Conservation (phyloP, 2,329 filamentous ascomycete genomes). For the Pyrenophora teres region DNA sequence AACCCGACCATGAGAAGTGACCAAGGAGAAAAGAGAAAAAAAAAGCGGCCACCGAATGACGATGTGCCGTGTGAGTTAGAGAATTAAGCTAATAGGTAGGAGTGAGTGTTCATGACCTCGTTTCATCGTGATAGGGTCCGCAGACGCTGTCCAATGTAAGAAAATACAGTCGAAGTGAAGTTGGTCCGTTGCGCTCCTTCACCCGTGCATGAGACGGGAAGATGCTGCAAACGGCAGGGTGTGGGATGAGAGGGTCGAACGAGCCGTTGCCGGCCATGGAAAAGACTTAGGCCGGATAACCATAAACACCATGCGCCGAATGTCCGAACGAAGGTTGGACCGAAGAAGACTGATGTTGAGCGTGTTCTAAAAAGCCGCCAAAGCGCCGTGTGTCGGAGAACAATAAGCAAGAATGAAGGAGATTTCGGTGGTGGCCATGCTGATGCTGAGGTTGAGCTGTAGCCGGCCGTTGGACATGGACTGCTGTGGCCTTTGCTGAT, state of each 20-base stretch:
- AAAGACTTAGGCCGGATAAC: conserved; percentile 28
- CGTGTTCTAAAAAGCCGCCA: conserved; percentile 34
- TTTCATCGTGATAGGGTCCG: conserved; percentile 41
- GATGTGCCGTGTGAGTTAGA: conserved; percentile 16
- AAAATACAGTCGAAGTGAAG: conserved; percentile 37
- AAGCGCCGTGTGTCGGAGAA: conserved; percentile 40
- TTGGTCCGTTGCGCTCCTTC: conserved; percentile 10
- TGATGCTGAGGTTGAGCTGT: conserved; percentile 21
- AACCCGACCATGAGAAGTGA: conserved; percentile 11
- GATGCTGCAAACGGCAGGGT: background rate
- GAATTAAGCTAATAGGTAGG: conserved; percentile 28
- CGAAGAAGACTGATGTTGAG: conserved; percentile 21
- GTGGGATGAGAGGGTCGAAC: conserved; percentile 2
- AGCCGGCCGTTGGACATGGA: conserved; percentile 13
- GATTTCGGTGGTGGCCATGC: conserved; percentile 34
- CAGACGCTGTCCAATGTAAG: conserved; percentile 40
- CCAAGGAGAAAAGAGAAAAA: conserved; percentile 19
- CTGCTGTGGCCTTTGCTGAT: conserved; percentile 14
- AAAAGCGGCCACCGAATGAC: conserved; percentile 11
- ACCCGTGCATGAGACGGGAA: background rate
- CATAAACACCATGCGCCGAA: conserved; percentile 30
- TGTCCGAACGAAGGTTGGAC: conserved; percentile 30
- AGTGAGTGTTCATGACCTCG: conserved; percentile 43
- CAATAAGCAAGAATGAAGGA: conserved; percentile 49
- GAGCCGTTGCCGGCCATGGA: conserved; percentile 7